Evolutionary conservation across 108 stramenopile genomes (phyloP).

Genomic region (Skeletonema menzelii): DNA sequence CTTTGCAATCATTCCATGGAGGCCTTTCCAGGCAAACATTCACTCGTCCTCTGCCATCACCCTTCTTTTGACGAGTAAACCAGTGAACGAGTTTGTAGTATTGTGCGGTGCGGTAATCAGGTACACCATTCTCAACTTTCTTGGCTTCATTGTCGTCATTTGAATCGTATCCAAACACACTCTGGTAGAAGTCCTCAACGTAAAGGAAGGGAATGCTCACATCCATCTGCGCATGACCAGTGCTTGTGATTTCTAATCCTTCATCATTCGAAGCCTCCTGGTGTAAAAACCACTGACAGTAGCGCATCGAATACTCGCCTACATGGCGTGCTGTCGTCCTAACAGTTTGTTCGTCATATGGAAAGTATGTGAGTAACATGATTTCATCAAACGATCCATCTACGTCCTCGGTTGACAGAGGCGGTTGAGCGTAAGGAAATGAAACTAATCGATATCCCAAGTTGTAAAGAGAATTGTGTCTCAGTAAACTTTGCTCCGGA

Average conservation of each 20-base stretch:
- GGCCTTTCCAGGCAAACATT: slow-evolving; percentile 20
- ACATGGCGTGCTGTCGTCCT: neutral
- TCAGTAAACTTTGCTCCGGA: slow-evolving; percentile 37
- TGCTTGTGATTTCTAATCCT: neutral
- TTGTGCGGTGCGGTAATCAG: slow-evolving; percentile 28
- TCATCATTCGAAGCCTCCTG: neutral
- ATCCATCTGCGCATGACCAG: slow-evolving; percentile 31
- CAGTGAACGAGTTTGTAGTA: slow-evolving; percentile 24
- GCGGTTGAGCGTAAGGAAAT: slow-evolving; percentile 62
- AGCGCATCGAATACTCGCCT: neutral
- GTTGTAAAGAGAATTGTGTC: slow-evolving; percentile 45
- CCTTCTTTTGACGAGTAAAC: slow-evolving; percentile 10
- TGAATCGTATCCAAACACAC: slow-evolving; percentile 45
- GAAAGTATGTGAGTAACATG: slow-evolving; percentile 51
- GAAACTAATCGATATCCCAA: slow-evolving; percentile 55
- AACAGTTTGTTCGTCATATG: slow-evolving; percentile 6
- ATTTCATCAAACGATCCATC: slow-evolving; percentile 42
- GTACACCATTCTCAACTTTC: slow-evolving; percentile 12
- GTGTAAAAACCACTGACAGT: slow-evolving; percentile 27
- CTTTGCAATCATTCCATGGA: slow-evolving; percentile 45
- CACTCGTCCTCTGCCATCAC: slow-evolving; percentile 6
- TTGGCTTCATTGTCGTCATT: neutral
- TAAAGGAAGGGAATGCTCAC: slow-evolving; percentile 44
- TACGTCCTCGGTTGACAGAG: slow-evolving; percentile 37
- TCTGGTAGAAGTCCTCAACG: slow-evolving; percentile 54